These are phyloP conservation scores for Manihot esculenta DNA, from an alignment of 441 rosid genomes.

Conservation along the genomic window DNA sequence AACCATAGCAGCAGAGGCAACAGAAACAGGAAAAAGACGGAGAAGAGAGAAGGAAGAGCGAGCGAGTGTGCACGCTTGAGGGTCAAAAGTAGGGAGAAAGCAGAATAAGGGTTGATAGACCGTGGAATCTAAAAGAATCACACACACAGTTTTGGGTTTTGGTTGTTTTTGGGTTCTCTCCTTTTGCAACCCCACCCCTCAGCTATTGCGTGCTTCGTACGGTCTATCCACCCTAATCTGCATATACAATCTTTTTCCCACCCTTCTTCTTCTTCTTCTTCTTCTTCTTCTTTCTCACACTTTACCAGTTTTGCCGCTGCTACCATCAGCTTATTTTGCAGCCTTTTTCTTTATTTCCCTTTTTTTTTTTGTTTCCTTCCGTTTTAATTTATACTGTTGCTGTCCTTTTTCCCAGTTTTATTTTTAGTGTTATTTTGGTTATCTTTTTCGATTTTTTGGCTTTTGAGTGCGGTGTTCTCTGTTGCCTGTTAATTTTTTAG, in stretches of 20 bases:
- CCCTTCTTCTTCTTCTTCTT: constrained; percentile 28
- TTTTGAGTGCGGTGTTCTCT: not conserved
- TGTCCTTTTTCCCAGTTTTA: not conserved
- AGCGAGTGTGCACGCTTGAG: not conserved
- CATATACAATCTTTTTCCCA: constrained; percentile 13
- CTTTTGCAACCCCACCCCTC: constrained; percentile 29
- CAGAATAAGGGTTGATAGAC: constrained; percentile 74
- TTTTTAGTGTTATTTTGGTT: constrained; percentile 7
- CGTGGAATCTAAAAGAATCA: constrained; percentile 71
- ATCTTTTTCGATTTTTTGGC: not conserved
- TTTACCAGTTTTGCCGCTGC: constrained; percentile 13
- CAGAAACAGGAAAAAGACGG: constrained; percentile 17
- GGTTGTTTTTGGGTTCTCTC: constrained; percentile 26
- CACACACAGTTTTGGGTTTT: constrained; percentile 33
- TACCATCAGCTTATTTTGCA: constrained; percentile 1
- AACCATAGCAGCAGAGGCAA: constrained; percentile 7
- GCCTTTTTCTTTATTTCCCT: not conserved
- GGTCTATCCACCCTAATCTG: constrained; percentile 76
- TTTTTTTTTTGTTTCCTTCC: not conserved
- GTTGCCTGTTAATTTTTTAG: constrained; percentile 4
- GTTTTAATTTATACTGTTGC: not conserved
- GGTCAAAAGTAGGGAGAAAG: constrained; percentile 22
- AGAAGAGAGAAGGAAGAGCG: constrained; percentile 14
- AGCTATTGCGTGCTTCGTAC: constrained; percentile 73
- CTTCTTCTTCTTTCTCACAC: constrained; percentile 21